Base-by-base conservation (phyloP, 495 filamentous ascomycete genomes). In the Pseudotulostoma volvatum region DNA sequence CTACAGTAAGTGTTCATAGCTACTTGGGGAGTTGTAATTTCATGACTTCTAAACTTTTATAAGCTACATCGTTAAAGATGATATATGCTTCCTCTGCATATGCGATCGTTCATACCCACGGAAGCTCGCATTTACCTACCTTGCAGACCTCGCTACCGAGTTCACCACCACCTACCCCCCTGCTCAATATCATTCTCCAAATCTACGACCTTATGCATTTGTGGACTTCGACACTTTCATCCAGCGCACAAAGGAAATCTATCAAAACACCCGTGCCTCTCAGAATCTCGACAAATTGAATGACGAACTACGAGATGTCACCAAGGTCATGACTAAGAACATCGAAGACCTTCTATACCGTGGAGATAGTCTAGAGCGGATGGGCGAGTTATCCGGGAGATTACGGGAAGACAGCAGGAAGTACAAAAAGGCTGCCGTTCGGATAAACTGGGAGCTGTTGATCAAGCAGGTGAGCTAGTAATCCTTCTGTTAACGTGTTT, bases 301-400 rank as follows among this genome's bases (percentile, higher is more conserved):
- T 50, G 83, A 93, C 53, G 90, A 99, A 67, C 71, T 99, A 32
- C 77, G 85, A 50, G 90, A 96, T 70, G 90, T 99, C 37, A 95
- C 90, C 9, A 84, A 93, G 59, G 87, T 96, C 46, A 99, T 99
- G 90, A 96, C 90, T 21, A 99, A 96, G 72, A 99, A 99, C 57
- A 99, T 99, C 51, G 90, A 99, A 64, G 90, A 99, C 56, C 59
- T 99, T 53, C 57, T 99, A 41, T 99, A 99, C 53, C 70, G 90
- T 38, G 90, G 90, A 7, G 90, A 96, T 53, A 90, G 79, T 51
- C 60, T 99, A 44, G 92, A 99, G 63, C 71, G 84, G 39, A 99
- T 99, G 90, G 92, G 90, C 18, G 90, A 96, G 61, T 73, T 96
- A 60, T 90, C 81, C 35, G 75, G 73, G 31, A 60, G 85, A 42